Evolutionary conservation across 2,329 filamentous ascomycete species (phyloP), one percentile per base, ranked within the genome.

Genomic region (Claviceps purpurea): DNA sequence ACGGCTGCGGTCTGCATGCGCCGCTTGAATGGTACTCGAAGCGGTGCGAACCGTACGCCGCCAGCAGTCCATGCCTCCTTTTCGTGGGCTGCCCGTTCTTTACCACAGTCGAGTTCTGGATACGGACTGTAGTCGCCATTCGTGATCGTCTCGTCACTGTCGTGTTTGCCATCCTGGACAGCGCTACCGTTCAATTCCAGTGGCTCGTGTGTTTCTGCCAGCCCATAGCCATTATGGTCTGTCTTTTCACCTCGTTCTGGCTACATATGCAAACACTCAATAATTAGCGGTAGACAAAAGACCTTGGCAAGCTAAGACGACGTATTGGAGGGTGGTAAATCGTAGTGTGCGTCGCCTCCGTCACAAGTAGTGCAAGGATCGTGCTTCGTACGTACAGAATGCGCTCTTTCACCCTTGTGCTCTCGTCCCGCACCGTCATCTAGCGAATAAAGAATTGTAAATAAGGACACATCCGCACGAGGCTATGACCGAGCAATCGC

Each of bases 1-100:
- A 90, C 85, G 4, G 91, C 79, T 40, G 89, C 78, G 3, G 90
- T 93, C 68, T 91, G 86, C 47, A 88, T 67, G 26, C 87, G 79
- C 44, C 87, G 78, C 59, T 78, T 77, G 48, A 88, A 71, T 2
- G 87, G 85, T 22, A 90, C 76, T 54, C 82, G 82, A 56, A 88
- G 72, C 16, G 91, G 91, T 6, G 90, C 93, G 75, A 89, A 96
- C 56, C 86, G 82, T 60, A 96, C 87, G 41, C 84, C 72, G 47
- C 69, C 70, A 7, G 69, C 65, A 34, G 60, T 64, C 64, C 66
- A 69, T 20, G 61, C 66, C 34, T 62, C 60, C 11, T 55, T 57
- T 52, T 66, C 64, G 44, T 61, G 58, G 43, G 53, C 37, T 34
- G 52, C 44, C 6, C 53, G 52, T 14, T 57, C 50, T n/a, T 54